Conservation (phyloP, 2,329 filamentous ascomycete genomes). For the Coleophoma eucalyptorum region DNA sequence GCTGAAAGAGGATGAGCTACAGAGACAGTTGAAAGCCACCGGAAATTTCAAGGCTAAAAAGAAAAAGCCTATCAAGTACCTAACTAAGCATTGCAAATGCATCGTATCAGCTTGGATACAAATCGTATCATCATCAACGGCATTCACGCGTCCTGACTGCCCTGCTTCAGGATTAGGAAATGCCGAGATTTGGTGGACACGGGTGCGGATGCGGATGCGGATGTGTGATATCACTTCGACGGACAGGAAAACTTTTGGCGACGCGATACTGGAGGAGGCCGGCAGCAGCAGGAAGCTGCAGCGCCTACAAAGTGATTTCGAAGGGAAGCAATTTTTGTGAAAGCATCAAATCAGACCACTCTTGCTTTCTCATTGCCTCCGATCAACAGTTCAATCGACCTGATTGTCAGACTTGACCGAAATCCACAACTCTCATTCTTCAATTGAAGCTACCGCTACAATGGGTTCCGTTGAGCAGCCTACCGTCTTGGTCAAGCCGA, state of each 20-base stretch:
- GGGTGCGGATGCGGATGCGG: conserved; percentile 13
- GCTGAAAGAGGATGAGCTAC: too few relatives aligned
- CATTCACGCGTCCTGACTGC: too few relatives aligned
- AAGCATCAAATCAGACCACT: background rate
- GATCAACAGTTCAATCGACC: background rate
- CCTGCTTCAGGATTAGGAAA: too few relatives aligned
- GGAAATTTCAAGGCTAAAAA: too few relatives aligned
- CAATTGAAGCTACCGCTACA: background rate
- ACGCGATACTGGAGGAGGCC: conserved; percentile 4
- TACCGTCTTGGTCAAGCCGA: conserved; percentile 20
- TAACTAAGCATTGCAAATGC: too few relatives aligned
- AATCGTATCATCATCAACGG: too few relatives aligned
- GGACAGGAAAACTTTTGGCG: conserved; percentile 1
- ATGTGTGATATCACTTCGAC: conserved; percentile 1
- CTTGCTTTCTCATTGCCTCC: background rate
- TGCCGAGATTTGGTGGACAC: background rate
- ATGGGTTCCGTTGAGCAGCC: conserved; percentile 21
- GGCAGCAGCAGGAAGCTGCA: conserved; percentile 12
- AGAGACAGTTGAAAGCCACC: too few relatives aligned
- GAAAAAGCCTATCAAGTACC: too few relatives aligned
- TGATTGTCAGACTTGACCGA: background rate
- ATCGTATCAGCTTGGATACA: too few relatives aligned
- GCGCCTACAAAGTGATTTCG: conserved; percentile 5
- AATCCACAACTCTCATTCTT: background rate
- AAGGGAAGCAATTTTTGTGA: conserved; percentile 2